Evolutionary conservation across 2,329 filamentous ascomycete genomes (phyloP), one percentile per base, ranked within the genome.

Genomic region (Xylaria sp.): DNA sequence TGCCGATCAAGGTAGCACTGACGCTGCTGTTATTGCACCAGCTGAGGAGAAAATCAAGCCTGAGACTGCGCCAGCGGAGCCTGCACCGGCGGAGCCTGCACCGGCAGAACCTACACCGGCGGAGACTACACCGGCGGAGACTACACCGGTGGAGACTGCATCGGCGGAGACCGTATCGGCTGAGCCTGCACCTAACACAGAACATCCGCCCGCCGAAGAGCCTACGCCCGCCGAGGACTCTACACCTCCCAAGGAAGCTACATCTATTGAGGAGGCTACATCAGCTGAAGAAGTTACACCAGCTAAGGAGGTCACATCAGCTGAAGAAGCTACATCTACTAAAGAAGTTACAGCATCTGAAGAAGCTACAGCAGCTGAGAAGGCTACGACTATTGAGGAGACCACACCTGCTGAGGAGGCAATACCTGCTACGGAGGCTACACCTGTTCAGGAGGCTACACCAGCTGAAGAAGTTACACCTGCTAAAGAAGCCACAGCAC

Each of bases 341-440:
- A 22, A 42, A n/a, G n/a, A n/a, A n/a, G n/a, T n/a, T n/a, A n/a
- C n/a, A n/a, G n/a, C n/a, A n/a, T n/a, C n/a, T n/a, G n/a, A n/a
- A n/a, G n/a, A n/a, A n/a, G n/a, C n/a, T n/a, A n/a, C n/a, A n/a
- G n/a, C n/a, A n/a, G n/a, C n/a, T n/a, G n/a, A n/a, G n/a, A n/a
- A n/a, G n/a, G n/a, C n/a, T n/a, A n/a, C n/a, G n/a, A n/a, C n/a
- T n/a, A n/a, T n/a, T n/a, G n/a, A n/a, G n/a, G n/a, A n/a, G n/a
- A n/a, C n/a, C n/a, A n/a, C n/a, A 37, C 43, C 52, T n/a, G 40
- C 44, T 26, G 47, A 54, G 34, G 52, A 50, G 17, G 19, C 39
- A 22, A 39, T 18, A 17, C 13, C 52, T 22, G n/a, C n/a, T n/a
- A n/a, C n/a, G n/a, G 39, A 48, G 3, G 17, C 8, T 37, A 9